Conservation (phyloP, 164 flowering plant genomes). For the Liriodendron chinense region DNA sequence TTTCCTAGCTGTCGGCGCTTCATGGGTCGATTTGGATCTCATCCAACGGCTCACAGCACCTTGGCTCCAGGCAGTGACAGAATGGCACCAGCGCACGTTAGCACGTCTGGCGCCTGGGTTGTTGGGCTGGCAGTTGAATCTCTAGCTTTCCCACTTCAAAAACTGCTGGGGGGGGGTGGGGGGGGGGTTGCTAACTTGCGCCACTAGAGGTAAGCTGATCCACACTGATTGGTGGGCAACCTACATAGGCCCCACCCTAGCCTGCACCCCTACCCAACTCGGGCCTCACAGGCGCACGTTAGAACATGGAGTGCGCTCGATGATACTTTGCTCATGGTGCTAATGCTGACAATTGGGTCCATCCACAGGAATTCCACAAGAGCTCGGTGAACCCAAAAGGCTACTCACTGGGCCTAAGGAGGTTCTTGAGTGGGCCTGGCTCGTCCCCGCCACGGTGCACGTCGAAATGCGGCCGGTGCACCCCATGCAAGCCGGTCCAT, state of each 20-base stretch:
- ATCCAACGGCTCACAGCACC: not conserved
- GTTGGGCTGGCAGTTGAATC: not conserved
- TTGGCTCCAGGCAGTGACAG: not conserved
- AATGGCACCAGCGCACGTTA: not conserved
- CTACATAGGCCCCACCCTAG: not conserved
- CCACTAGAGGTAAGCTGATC: too few relatives aligned
- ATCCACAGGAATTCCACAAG: not conserved
- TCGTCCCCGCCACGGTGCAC: conserved; percentile 66
- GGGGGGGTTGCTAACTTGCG: too few relatives aligned
- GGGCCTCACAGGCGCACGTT: not conserved
- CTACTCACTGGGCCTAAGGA: not conserved
- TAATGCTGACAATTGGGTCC: not conserved
- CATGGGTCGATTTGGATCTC: not conserved
- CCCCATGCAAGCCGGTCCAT: conserved; percentile 71
- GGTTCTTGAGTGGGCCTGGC: conserved; percentile 50
- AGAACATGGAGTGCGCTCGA: not conserved
- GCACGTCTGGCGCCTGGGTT: not conserved
- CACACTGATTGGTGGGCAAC: too few relatives aligned
- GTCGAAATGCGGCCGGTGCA: conserved; percentile 61
- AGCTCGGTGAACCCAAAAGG: not conserved
- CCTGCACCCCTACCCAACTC: not conserved
- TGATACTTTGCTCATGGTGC: not conserved
- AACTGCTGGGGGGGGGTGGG: too few relatives aligned
- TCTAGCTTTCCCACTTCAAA: too few relatives aligned
- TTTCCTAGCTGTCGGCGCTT: not conserved